phyloP scores from a whole-genome alignment of 371 early-diverging fungal species.

The Actinomucor elegans region DNA sequence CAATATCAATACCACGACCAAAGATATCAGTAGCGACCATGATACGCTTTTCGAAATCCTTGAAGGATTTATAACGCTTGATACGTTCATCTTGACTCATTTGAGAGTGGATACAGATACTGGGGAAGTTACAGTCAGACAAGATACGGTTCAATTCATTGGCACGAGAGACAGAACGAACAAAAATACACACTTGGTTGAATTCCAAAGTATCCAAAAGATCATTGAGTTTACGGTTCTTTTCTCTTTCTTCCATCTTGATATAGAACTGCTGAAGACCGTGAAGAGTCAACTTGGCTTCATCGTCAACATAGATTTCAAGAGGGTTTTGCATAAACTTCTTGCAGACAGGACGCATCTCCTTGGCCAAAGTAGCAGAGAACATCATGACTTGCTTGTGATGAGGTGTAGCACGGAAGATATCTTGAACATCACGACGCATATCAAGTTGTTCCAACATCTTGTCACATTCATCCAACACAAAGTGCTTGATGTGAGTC shows the following conservation, averaged over 20 bases:
- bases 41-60: slow-evolving; percentile 91
- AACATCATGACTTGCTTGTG: slow-evolving; percentile 99
- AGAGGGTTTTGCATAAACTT: slow-evolving; percentile 97
- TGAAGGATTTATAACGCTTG: slow-evolving; percentile 93
- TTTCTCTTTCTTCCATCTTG: slow-evolving; percentile 82
- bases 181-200: slow-evolving; percentile 98
- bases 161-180: slow-evolving; percentile 89
- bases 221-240: slow-evolving; percentile 93
- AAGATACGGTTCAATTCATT: slow-evolving; percentile 88
- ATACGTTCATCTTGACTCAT: slow-evolving; percentile 92
- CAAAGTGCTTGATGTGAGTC: slow-evolving; percentile 90
- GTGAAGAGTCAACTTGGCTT: slow-evolving; percentile 96
- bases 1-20: slow-evolving; percentile 99
- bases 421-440: slow-evolving; percentile 96
- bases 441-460: slow-evolving; percentile 92
- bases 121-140: slow-evolving; percentile 90
- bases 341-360: slow-evolving; percentile 90
- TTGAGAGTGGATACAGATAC: slow-evolving; percentile 90
- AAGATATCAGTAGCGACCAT: slow-evolving; percentile 99
- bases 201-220: slow-evolving; percentile 94
- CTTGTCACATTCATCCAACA: slow-evolving; percentile 99
- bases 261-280: slow-evolving; percentile 97
- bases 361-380: slow-evolving; percentile 93
- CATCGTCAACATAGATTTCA: slow-evolving; percentile 98
- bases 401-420: slow-evolving; percentile 92